Conservation (phyloP, 1,139 yeast species). For the Lodderomyces pseudojiufengensis region DNA sequence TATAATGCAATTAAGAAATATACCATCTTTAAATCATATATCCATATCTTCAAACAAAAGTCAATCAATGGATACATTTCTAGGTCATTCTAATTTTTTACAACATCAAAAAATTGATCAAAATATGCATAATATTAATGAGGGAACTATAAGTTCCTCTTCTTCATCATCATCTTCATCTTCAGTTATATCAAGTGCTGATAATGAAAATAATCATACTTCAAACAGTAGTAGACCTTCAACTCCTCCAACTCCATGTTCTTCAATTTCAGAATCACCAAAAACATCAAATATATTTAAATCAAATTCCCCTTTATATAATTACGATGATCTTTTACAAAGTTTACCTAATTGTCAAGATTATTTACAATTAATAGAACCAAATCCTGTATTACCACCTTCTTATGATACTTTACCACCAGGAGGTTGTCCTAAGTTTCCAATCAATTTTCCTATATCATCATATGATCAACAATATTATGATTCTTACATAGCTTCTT, state of each 20-base stretch:
- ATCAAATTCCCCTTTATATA: background rate
- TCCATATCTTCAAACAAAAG: too few relatives aligned
- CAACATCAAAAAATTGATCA: too few relatives aligned
- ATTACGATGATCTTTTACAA: too few relatives aligned
- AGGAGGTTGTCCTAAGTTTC: constrained; percentile 50
- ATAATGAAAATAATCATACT: constrained; percentile 3
- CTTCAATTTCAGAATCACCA: constrained; percentile 1
- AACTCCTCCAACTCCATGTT: constrained; percentile 13
- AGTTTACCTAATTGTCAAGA: constrained; percentile 12
- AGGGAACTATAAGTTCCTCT: constrained; percentile 3
- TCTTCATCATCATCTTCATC: constrained; percentile 8
- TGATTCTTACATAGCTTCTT: too few relatives aligned
- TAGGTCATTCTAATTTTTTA: too few relatives aligned
- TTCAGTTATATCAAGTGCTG: constrained; percentile 7
- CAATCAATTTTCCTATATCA: constrained; percentile 26
- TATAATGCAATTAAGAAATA: too few relatives aligned
- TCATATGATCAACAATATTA: constrained; percentile 2
- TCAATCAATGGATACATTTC: too few relatives aligned
- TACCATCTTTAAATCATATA: too few relatives aligned
- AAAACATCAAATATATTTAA: background rate
- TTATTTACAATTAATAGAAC: constrained; percentile 44
- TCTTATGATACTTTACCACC: constrained; percentile 41
- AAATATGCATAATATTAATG: too few relatives aligned
- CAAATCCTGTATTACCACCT: constrained; percentile 50
- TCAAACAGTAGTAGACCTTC: constrained; percentile 6